Conservation (phyloP, 2,329 filamentous ascomycete species). For the Phyllosticta citriasiana region DNA sequence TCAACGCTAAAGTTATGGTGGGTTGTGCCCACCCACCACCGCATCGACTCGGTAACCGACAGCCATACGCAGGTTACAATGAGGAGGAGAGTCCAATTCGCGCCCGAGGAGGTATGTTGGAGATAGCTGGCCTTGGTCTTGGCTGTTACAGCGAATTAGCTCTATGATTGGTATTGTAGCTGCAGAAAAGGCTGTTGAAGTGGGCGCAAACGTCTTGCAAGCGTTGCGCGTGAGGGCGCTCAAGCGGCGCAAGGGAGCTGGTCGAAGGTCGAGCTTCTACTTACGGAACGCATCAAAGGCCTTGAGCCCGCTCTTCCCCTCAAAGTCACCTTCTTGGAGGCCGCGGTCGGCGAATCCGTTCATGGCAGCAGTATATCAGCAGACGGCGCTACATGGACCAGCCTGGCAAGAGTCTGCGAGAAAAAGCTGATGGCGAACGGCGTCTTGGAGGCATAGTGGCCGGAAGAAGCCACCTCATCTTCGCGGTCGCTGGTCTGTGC, state of each 20-base stretch:
- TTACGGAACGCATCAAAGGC: conserved; percentile 96
- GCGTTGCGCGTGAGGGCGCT: background rate
- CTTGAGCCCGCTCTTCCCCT: conserved; percentile 52
- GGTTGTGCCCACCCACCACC: conserved; percentile 79
- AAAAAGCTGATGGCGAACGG: background rate
- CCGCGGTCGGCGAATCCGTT: conserved; percentile 62
- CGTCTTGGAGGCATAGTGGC: background rate
- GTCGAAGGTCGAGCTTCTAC: conserved; percentile 25
- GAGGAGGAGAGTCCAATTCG: conserved; percentile 87
- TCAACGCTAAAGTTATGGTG: conserved; percentile 89
- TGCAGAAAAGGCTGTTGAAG: conserved; percentile 49
- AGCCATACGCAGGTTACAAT: conserved; percentile 64
- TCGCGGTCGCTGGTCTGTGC: conserved; percentile 5
- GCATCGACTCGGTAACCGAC: conserved; percentile 63
- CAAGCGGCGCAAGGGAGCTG: background rate
- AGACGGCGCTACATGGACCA: conserved; percentile 8
- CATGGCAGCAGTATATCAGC: conserved; percentile 40
- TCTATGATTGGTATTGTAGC: background rate
- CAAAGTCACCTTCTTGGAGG: conserved; percentile 72
- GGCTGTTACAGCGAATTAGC: conserved; percentile 42
- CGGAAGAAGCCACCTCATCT: conserved; percentile 9
- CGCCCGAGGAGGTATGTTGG: conserved; percentile 71
- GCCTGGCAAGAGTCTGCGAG: background rate
- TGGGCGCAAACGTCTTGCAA: conserved; percentile 44
- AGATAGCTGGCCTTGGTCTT: conserved; percentile 95